Evolutionary conservation across 306 rosid genomes (phyloP), one percentile per base, ranked within the genome.

Genomic region (Quercus engelmannii): DNA sequence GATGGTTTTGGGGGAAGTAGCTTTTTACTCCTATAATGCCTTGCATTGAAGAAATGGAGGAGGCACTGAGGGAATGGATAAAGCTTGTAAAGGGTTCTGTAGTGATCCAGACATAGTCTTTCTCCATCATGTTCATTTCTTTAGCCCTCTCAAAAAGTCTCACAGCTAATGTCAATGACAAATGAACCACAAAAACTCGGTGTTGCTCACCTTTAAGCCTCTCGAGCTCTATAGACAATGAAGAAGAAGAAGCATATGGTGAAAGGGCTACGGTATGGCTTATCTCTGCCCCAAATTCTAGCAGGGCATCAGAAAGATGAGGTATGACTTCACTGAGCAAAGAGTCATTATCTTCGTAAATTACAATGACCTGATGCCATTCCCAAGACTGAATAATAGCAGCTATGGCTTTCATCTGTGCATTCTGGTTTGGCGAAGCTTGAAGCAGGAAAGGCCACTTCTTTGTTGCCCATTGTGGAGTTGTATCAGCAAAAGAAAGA

Each of bases 21-120:
- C 87, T 79, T 83, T 83, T 83, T 28, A 86, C 65, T 21, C 92
- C 89, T 15, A 90, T n/a, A 65, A 83, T 73, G 19, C 94, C 94
- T 77, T 86, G 90, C 89, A 86, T 83, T 15, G 80, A 57, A 65
- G 86, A 83, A 59, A 79, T 30, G 31, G 76, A 74, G 51, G 92
- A 86, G 54, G 83, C 73, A 79, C 83, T 79, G 81, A 88, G 80
- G 76, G 89, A 86, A 81, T 88, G 76, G n/a, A 83, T 81, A 77
- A 86, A 85, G 77, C 80, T 83, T 31, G 94, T 83, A 71, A 86
- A 61, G 41, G 85, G 70, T 54, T 86, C 86, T 17, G 90, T 84
- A 11, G 88, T 83, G 78, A 90, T 88, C 94, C 92, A 90, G 23
- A 86, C 89, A 77, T 78, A 88, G 55, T 41, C 89, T 55, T 71